Conservation (phyloP, 2,329 filamentous ascomycete species). For the Pseudogymnoascus sp. region DNA sequence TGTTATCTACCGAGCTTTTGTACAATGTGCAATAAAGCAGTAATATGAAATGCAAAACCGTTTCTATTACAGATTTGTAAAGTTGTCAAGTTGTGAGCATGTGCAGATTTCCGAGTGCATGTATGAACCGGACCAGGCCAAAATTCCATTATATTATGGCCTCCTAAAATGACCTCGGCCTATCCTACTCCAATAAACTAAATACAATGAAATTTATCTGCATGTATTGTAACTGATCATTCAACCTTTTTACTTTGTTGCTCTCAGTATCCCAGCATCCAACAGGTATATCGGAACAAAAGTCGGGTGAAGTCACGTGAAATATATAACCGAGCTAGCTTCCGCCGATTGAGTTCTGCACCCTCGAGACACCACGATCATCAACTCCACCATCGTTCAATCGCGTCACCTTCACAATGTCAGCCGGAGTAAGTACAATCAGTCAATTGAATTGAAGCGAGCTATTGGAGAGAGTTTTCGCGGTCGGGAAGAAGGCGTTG, state of each 20-base stretch:
- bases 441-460: slow-evolving; percentile 21
- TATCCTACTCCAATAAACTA: not conserved
- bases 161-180: not conserved
- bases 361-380: slow-evolving; percentile 31
- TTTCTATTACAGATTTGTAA: slow-evolving; percentile 6
- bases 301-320: slow-evolving; percentile 6
- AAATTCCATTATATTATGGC: not conserved
- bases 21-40: slow-evolving; percentile 4
- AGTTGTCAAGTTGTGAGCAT: not conserved
- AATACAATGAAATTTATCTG: not conserved
- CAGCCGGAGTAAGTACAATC: slow-evolving; percentile 50
- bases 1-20: slow-evolving; percentile 7
- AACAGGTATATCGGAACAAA: slow-evolving; percentile 1
- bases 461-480: not conserved
- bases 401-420: slow-evolving; percentile 50
- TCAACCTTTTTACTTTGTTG: not conserved
- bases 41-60: slow-evolving; percentile 5
- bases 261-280: not conserved
- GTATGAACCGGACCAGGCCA: not conserved
- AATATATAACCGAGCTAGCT: slow-evolving; percentile 9
- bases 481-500: not conserved
- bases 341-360: slow-evolving; percentile 13
- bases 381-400: slow-evolving; percentile 43
- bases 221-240: not conserved
- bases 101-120: slow-evolving; percentile 2